Evolutionary conservation across 1,284 basidiomycete species (phyloP), one percentile per base, ranked within the genome.

Genomic region (Pisolithus thermaeus): DNA sequence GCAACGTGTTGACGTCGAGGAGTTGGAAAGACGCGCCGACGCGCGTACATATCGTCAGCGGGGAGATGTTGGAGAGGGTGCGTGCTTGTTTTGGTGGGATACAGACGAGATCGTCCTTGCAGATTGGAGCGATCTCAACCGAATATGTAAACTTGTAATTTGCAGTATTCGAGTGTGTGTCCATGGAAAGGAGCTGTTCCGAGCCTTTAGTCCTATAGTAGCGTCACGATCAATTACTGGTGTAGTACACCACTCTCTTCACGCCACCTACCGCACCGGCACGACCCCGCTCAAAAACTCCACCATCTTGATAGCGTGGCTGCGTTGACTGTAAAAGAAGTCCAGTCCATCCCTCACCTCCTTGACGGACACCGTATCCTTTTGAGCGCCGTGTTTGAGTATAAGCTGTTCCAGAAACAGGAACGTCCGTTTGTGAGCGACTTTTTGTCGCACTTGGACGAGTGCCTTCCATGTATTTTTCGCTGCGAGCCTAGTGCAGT

Each of bases 101-200:
- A 67, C 90, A 94, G 35, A 98, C 89, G 38, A 99, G 81, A 68
- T 99, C 96, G 68, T 99, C 96, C 70, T 98, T 98, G 76, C 96
- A 99, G 55, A 99, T 83, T 0, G 96, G 94, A 6, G 90, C 84
- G 61, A 99, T 97, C 72, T 99, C 96, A 61, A 98, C 91, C 18
- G 93, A 97, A 77, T 95, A 99, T 4, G 94, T 95, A 70, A 92
- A 96, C 72, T 97, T 99, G 80, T 92, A 97, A 73, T 93, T 98
- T 39, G 94, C 90, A 1, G 93, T 97, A 58, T 83, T 84, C 39
- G 87, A 84, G 69, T 99, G 96, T 1, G 90, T 94, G 67, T 99
- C 96, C 42, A 87, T 79, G 16, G 93, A 96, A 48, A 99, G 82
- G 18, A 99, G 78, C 68, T 96, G 94, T 68, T 97, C 95, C 2